Conservation (phyloP, 2,329 filamentous ascomycete species). For the Cordyceps farinosa region DNA sequence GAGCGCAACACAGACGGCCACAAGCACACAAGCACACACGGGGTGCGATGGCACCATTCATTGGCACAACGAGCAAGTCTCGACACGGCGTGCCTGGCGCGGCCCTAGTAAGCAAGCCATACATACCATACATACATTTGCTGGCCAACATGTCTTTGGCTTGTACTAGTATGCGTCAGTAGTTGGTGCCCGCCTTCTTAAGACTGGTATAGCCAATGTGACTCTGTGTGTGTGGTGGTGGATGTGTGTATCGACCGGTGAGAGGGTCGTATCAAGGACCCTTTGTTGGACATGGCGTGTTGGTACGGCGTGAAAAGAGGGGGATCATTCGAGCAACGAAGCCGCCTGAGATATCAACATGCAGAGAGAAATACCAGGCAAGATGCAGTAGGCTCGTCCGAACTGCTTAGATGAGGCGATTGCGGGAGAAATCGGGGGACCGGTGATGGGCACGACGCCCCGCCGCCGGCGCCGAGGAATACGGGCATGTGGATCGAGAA, state of each 20-base stretch:
- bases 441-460: not conserved
- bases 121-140: not conserved
- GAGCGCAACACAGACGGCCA: not conserved
- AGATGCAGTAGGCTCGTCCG: not conserved
- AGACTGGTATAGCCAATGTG: not conserved
- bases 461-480: constrained; percentile 6
- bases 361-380: not conserved
- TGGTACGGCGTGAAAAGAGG: not conserved
- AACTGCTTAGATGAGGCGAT: not conserved
- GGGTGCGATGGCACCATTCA: constrained; percentile 1
- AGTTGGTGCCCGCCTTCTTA: not conserved
- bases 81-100: not conserved
- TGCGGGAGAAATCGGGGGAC: constrained; percentile 7
- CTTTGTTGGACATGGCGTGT: not conserved
- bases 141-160: not conserved
- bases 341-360: not conserved
- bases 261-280: not conserved
- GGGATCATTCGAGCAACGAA: not conserved
- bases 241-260: not conserved
- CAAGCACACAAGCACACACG: not conserved
- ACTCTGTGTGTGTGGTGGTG: not conserved
- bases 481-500: constrained; percentile 6
- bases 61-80: not conserved
- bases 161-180: too few species aligned
- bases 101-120: not conserved